Evolutionary conservation across 345 rosid genomes (phyloP).

Genomic region (Murraya paniculata): DNA sequence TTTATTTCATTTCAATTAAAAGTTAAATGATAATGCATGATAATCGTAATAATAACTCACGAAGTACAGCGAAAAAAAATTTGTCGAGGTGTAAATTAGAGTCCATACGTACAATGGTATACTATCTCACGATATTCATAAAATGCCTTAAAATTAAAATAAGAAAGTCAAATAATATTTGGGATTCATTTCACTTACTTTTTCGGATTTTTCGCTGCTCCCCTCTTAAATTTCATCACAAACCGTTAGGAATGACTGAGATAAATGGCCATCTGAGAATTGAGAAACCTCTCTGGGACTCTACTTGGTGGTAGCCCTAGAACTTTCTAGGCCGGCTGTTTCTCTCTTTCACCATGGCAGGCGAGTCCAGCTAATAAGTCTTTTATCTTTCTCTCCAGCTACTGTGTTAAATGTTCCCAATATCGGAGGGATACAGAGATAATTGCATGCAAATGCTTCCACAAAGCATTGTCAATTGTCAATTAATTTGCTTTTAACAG

Average conservation of each 20-base stretch:
- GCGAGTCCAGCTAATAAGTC: slow-evolving; percentile 33
- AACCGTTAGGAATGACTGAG: slow-evolving; percentile 50
- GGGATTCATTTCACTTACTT: background rate
- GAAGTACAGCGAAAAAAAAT: no score
- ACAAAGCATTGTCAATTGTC: slow-evolving; percentile 7
- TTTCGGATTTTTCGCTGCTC: background rate
- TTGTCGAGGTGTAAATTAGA: no score
- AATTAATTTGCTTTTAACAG: slow-evolving; percentile 18
- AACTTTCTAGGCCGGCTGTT: slow-evolving; percentile 58
- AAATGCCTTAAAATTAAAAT: background rate
- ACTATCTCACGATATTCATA: background rate
- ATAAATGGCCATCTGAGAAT: slow-evolving; percentile 25
- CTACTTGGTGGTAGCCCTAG: slow-evolving; percentile 28
- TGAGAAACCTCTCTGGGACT: background rate
- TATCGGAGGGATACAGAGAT: slow-evolving; percentile 1
- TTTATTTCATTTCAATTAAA: no score
- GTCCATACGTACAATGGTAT: background rate
- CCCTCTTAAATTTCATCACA: slow-evolving; percentile 27
- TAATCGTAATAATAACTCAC: no score
- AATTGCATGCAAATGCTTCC: slow-evolving; percentile 20
- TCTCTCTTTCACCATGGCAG: slow-evolving; percentile 31
- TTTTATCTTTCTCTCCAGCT: slow-evolving; percentile 5
- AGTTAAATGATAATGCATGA: no score
- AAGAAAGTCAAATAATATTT: no score
- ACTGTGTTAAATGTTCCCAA: slow-evolving; percentile 23